Percentiles rank a stretch among this genome's conserved stretches.
Conservation (phyloP, 73 alveolate genomes). For the Paramecium sexaurelia region DNA sequence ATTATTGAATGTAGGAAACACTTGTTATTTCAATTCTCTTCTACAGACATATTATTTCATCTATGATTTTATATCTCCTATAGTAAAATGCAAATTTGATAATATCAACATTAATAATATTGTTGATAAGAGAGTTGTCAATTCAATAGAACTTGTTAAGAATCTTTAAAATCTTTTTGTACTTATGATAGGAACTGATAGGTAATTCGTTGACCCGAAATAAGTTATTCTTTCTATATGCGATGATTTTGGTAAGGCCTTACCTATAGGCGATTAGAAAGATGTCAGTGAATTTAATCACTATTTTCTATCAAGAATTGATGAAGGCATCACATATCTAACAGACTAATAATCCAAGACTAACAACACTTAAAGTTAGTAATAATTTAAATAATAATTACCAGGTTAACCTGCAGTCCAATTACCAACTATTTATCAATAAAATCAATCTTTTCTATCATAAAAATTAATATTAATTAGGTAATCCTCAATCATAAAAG, state of each 20-base stretch:
- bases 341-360: neutral
- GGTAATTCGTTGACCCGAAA: slow-evolving; percentile 81
- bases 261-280: slow-evolving; percentile 84
- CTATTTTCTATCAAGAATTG: slow-evolving; percentile 80
- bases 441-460: neutral
- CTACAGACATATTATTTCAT: slow-evolving; percentile 77
- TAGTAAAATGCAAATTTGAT: slow-evolving; percentile 64
- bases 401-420: neutral
- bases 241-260: slow-evolving; percentile 79
- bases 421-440: neutral
- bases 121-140: slow-evolving; percentile 52
- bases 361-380: neutral
- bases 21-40: slow-evolving; percentile 89
- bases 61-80: slow-evolving; percentile 74
- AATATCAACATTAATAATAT: slow-evolving; percentile 6
- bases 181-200: slow-evolving; percentile 71
- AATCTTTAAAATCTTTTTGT: slow-evolving; percentile 72
- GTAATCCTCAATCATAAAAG: neutral
- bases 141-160: slow-evolving; percentile 66
- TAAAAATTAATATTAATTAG: neutral
- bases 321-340: slow-evolving; percentile 75
- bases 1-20: slow-evolving; percentile 83
- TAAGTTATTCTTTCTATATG: slow-evolving; percentile 70
- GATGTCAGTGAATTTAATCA: slow-evolving; percentile 90
- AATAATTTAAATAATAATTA: neutral